Conservation (phyloP, 2,329 filamentous ascomycete genomes). For the Pseudogymnoascus sp. region DNA sequence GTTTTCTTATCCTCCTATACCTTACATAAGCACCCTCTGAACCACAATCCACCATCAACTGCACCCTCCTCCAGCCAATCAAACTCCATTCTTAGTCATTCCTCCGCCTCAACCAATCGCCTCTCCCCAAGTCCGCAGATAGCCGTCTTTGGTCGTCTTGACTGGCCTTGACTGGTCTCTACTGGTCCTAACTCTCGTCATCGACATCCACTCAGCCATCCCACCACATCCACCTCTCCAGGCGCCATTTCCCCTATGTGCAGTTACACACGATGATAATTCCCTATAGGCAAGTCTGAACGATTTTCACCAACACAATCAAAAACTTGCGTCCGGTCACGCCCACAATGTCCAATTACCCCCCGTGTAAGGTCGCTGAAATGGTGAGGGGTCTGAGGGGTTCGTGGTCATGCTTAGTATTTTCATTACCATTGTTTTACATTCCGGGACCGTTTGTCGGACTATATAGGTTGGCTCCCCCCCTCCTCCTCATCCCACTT, state of each 20-base stretch:
- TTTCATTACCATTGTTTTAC: conserved; percentile 7
- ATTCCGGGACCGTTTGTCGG: not conserved
- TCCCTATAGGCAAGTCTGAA: conserved; percentile 22
- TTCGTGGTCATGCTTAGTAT: not conserved
- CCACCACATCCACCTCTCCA: conserved; percentile 8
- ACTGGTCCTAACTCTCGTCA: not conserved
- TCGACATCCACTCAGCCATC: not conserved
- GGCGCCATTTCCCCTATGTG: conserved; percentile 15
- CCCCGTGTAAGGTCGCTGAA: not conserved
- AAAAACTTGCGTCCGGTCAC: not conserved
- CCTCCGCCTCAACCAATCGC: not conserved
- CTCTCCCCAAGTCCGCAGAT: not conserved
- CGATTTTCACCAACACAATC: conserved; percentile 9
- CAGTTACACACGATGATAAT: conserved; percentile 18
- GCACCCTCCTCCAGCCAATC: not conserved
- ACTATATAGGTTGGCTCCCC: not conserved
- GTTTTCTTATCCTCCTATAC: not conserved
- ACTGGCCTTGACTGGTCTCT: not conserved
- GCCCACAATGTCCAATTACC: not conserved
- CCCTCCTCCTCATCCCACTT: not conserved
- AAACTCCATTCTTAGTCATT: conserved; percentile 14
- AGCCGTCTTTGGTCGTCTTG: not conserved
- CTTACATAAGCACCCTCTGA: not conserved
- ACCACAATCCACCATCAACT: not conserved
- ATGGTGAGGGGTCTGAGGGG: not conserved